Base-by-base conservation (phyloP, 257 asterid genomes). In the Solanum chiquidenum region DNA sequence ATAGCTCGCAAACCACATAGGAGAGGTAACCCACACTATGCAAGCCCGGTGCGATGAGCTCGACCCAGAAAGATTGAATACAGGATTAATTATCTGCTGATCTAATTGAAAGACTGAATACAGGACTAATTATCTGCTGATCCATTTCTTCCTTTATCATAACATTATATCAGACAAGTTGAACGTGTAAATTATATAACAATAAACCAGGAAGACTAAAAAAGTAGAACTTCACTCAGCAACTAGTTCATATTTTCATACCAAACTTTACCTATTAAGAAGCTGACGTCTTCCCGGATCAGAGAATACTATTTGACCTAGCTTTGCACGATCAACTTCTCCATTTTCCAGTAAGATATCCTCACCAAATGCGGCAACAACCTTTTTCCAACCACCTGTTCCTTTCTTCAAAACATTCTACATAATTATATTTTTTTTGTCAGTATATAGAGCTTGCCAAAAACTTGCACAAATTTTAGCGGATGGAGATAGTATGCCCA, bases 351-450 rank as follows among this genome's bases (percentile, higher is more conserved):
- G 93, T 91, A 97, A 92, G 84, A 96, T 94, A 23, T 96, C 98
- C 44, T 91, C 93, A 46, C 99, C 98, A 82, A 97, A 96, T 37
- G 98, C 92, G 8, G 92, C 95, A 87, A 95, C 98, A 31, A 93
- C 98, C 90, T 94, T 94, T 87, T 90, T 97, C 98, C 99, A 96
- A 5, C 99, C 99, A 87, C 97, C 96, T 3, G 94, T 93, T 73
- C 96, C 99, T 88, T 95, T 96, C 90, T 92, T 96, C 94, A 97
- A 89, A 60, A 92, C 98, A 86, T 92, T 90, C 98, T 96, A 88
- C 88, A 89, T 85, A 62, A 71, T 90, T 85, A 23, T 25, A 12
- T 25, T 13, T 44, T 44, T 29, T 80, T 46, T 27, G 38, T 27
- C 14, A 58, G 38, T 6, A 16, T 6, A 52, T 18, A 52, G 62